phyloP scores from a whole-genome alignment of 371 early-diverging fungal genomes.

The Mortierella polycephala region DNA sequence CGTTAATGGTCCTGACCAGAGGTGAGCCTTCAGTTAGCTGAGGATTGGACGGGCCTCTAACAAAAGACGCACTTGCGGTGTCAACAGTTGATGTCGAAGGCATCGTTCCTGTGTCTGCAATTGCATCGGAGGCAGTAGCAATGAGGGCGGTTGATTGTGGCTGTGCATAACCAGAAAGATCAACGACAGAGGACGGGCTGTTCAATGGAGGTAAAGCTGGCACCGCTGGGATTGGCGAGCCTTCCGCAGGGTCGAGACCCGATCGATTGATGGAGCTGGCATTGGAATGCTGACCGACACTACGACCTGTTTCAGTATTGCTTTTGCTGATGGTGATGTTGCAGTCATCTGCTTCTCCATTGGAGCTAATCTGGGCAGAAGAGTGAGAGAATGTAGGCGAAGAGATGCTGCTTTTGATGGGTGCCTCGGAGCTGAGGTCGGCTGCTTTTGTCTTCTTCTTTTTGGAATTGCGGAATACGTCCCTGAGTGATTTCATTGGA shows the following conservation, averaged over 20 bases:
- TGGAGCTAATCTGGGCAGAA: background rate
- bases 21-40: conserved; percentile 23
- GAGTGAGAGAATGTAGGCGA: background rate
- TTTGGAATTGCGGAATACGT: conserved; percentile 18
- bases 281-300: conserved; percentile 21
- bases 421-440: background rate
- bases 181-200: conserved; percentile 12
- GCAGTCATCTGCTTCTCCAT: background rate
- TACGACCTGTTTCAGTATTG: background rate
- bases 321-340: background rate
- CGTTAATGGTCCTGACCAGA: conserved; percentile 9
- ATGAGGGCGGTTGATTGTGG: background rate
- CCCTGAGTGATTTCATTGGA: conserved; percentile 22
- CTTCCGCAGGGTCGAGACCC: background rate
- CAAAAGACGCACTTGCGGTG: background rate
- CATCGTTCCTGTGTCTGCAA: background rate
- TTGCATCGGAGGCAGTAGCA: conserved; percentile 1
- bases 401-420: conserved; percentile 8
- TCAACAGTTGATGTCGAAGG: background rate
- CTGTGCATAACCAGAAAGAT: conserved; percentile 18
- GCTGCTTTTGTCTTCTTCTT: conserved; percentile 11
- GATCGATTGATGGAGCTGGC: conserved; percentile 31
- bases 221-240: conserved; percentile 7
- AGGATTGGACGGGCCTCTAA: conserved; percentile 11
- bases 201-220: conserved; percentile 11